These are phyloP conservation scores for Rutstroemia sp. DNA, from an alignment of 2,329 filamentous ascomycete genomes.

Conservation along the genomic window DNA sequence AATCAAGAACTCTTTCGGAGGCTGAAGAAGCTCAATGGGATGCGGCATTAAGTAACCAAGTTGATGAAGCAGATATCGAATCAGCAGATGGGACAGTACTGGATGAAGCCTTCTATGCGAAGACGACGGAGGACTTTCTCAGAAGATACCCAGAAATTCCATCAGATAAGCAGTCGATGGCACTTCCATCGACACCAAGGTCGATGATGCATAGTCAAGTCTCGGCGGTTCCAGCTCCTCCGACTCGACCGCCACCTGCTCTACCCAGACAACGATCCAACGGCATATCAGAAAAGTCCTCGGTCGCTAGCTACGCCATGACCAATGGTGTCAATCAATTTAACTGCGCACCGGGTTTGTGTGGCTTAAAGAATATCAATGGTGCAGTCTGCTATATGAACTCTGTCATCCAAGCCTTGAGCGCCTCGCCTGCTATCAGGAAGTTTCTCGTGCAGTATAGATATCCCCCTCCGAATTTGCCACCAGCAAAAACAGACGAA, in stretches of 20 bases:
- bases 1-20: constrained; percentile 62
- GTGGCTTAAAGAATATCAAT: constrained; percentile 73
- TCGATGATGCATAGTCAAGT: constrained; percentile 21
- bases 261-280: constrained; percentile 64
- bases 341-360: constrained; percentile 35
- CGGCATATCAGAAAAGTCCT: constrained; percentile 59
- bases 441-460: constrained; percentile 51
- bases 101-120: constrained; percentile 49
- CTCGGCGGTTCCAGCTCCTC: constrained; percentile 29
- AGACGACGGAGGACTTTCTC: constrained; percentile 76
- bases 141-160: constrained; percentile 70
- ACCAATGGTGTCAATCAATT: constrained; percentile 22
- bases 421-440: constrained; percentile 63
- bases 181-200: constrained; percentile 18
- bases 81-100: constrained; percentile 38
- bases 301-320: constrained; percentile 16
- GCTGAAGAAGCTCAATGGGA: constrained; percentile 80
- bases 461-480: constrained; percentile 55
- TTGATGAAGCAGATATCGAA: constrained; percentile 30
- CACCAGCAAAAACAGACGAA: constrained; percentile 56
- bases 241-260: constrained; percentile 42
- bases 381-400: constrained; percentile 84
- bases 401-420: constrained; percentile 76
- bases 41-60: constrained; percentile 63
- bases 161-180: constrained; percentile 54